Evolutionary conservation across 2,329 filamentous ascomycete species (phyloP).

Genomic region (Arthrobotrys megalospora): DNA sequence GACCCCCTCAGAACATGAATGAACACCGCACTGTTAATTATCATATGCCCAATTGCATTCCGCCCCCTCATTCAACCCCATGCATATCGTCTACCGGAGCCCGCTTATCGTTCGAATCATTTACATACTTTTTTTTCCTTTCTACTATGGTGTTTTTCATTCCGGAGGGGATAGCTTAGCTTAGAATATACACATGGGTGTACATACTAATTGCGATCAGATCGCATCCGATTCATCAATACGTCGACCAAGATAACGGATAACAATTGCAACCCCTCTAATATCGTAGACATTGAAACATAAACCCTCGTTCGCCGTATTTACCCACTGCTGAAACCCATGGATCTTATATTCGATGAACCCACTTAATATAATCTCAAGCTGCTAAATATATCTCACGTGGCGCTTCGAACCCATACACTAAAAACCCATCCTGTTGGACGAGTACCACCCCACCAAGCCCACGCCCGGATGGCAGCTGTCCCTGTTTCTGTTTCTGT

Average conservation of each 20-base stretch:
- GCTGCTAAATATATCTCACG: constrained; percentile 59
- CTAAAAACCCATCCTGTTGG: constrained; percentile 39
- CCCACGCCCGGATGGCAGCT: constrained; percentile 32
- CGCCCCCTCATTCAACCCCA: constrained; percentile 16
- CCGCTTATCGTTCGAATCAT: constrained; percentile 36
- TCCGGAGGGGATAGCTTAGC: constrained; percentile 11
- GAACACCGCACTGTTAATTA: background rate
- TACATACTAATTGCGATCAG: constrained; percentile 36
- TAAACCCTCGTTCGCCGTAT: constrained; percentile 3
- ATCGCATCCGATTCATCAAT: constrained; percentile 18
- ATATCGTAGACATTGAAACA: constrained; percentile 5
- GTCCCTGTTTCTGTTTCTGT: constrained; percentile 18
- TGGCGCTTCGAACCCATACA: constrained; percentile 50
- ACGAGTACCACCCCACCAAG: constrained; percentile 34
- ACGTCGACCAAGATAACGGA: constrained; percentile 20
- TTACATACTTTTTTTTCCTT: constrained; percentile 4
- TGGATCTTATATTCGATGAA: constrained; percentile 15
- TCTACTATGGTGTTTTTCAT: constrained; percentile 10
- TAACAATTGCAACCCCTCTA: constrained; percentile 5
- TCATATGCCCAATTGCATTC: constrained; percentile 3
- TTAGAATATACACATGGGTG: constrained; percentile 41
- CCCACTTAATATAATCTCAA: constrained; percentile 45
- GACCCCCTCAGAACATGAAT: constrained; percentile 20
- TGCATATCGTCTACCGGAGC: constrained; percentile 26
- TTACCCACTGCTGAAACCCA: constrained; percentile 12